phyloP scores from a whole-genome alignment of 2,329 filamentous ascomycete genomes.

The Domatiomyces globalis region DNA sequence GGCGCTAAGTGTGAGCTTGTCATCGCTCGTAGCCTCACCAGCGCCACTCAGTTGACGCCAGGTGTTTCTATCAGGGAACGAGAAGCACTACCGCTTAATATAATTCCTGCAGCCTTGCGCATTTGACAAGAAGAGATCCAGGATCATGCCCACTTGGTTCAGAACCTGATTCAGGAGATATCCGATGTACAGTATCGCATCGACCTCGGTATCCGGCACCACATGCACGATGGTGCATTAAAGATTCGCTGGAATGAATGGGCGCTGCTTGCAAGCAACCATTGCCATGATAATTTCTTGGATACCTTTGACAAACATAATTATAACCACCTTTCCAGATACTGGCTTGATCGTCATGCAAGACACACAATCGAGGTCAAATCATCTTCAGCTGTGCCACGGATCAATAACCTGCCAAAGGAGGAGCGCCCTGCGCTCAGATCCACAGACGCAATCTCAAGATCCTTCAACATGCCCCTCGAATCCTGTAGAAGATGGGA shows the following conservation, averaged over 20 bases:
- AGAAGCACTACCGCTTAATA: background rate
- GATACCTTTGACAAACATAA: background rate
- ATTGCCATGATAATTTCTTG: background rate
- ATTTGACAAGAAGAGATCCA: slow-evolving; percentile 1
- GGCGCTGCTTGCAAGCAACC: background rate
- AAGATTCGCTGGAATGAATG: slow-evolving; percentile 3
- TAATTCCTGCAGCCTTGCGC: background rate
- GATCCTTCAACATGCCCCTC: background rate
- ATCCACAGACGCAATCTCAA: background rate
- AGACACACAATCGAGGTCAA: background rate
- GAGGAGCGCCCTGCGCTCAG: background rate
- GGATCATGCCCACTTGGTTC: slow-evolving; percentile 1
- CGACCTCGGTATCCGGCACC: slow-evolving; percentile 1
- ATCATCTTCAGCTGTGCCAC: background rate
- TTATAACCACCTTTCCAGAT: background rate
- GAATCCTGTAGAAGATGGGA: background rate
- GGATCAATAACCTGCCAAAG: background rate
- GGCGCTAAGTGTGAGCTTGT: no score
- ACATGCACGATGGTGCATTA: slow-evolving; percentile 1
- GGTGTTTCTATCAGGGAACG: background rate
- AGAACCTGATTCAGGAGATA: slow-evolving; percentile 1
- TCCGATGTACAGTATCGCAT: background rate
- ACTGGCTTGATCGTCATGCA: background rate
- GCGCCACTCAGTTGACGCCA: background rate
- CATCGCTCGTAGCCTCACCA: no score